A percentile compares a stretch with the other conserved stretches of the same genome.
phyloP scores from a whole-genome alignment of 352 stramenopile genomes.

The Phytopythium montanum region DNA sequence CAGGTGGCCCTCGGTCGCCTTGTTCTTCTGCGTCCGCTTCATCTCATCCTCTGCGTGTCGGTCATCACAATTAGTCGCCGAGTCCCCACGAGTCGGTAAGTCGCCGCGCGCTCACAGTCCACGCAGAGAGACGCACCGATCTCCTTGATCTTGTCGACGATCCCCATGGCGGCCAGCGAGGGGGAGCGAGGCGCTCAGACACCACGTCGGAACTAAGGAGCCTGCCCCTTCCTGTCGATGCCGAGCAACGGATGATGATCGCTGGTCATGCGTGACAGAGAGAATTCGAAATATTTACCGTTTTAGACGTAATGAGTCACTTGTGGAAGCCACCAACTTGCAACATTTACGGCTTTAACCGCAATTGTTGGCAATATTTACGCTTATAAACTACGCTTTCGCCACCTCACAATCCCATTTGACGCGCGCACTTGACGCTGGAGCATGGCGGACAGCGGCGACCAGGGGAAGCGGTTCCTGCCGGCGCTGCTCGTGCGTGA shows the following conservation, averaged over 20 bases:
- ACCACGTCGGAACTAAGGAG: background rate
- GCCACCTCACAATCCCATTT: constrained; percentile 8
- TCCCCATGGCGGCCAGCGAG: constrained; percentile 72
- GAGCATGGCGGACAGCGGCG: constrained; percentile 18
- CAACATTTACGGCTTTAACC: too few species aligned
- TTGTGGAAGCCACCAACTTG: too few species aligned
- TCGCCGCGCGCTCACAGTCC: too few species aligned
- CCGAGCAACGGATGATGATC: background rate
- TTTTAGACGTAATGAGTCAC: too few species aligned
- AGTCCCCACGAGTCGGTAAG: background rate
- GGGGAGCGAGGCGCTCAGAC: constrained; percentile 11
- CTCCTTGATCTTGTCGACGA: constrained; percentile 93
- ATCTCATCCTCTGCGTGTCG: constrained; percentile 95
- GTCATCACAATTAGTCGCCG: background rate
- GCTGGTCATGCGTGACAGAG: too few species aligned
- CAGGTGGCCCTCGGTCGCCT: constrained; percentile 90
- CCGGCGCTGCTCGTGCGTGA: constrained; percentile 51
- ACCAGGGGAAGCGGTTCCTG: constrained; percentile 59
- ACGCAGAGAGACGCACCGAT: constrained; percentile 58
- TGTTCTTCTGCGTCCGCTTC: constrained; percentile 98
- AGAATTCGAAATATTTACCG: too few species aligned
- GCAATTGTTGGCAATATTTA: too few species aligned
- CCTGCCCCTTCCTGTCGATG: background rate
- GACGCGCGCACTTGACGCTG: constrained; percentile 5
- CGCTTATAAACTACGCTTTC: background rate